Conservation (phyloP, 2,329 filamentous ascomycete species). For the Aspergillus niger region DNA sequence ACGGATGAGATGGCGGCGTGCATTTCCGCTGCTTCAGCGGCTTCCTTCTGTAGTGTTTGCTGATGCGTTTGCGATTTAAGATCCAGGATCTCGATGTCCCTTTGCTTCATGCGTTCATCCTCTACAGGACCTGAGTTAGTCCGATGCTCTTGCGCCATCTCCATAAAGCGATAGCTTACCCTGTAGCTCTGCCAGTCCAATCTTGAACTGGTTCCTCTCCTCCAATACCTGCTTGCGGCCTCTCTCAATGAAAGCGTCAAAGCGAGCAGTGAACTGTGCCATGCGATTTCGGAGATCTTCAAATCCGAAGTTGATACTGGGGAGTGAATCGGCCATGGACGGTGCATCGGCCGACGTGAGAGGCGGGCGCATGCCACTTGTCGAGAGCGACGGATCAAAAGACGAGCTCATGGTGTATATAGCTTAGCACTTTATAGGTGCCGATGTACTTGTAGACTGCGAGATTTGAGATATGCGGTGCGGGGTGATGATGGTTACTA, state of each 20-base stretch:
- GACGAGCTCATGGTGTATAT: slow-evolving; percentile 41
- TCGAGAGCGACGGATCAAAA: slow-evolving; percentile 61
- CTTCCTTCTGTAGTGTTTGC: slow-evolving; percentile 60
- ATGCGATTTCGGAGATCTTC: slow-evolving; percentile 94
- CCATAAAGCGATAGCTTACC: slow-evolving; percentile 55
- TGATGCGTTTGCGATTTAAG: slow-evolving; percentile 59
- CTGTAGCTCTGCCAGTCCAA: slow-evolving; percentile 85
- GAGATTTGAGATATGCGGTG: not conserved
- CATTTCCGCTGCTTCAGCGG: slow-evolving; percentile 64
- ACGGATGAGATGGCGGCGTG: slow-evolving; percentile 61
- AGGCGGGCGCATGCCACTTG: slow-evolving; percentile 55
- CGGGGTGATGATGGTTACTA: not conserved
- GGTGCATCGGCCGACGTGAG: slow-evolving; percentile 55
- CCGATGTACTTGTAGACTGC: not conserved
- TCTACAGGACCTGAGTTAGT: slow-evolving; percentile 55
- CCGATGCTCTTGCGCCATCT: not conserved
- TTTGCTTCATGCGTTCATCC: slow-evolving; percentile 86
- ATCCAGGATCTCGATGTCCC: slow-evolving; percentile 76
- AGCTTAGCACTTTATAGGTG: not conserved
- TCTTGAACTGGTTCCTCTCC: slow-evolving; percentile 90
- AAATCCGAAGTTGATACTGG: slow-evolving; percentile 92
- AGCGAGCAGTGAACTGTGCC: slow-evolving; percentile 85
- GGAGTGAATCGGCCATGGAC: slow-evolving; percentile 69
- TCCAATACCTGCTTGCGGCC: slow-evolving; percentile 87
- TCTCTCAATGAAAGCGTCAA: slow-evolving; percentile 92